Percentiles rank a stretch among this genome's conserved stretches.
Evolutionary conservation across 345 rosid species (phyloP).

Genomic region (Brassica carinata): DNA sequence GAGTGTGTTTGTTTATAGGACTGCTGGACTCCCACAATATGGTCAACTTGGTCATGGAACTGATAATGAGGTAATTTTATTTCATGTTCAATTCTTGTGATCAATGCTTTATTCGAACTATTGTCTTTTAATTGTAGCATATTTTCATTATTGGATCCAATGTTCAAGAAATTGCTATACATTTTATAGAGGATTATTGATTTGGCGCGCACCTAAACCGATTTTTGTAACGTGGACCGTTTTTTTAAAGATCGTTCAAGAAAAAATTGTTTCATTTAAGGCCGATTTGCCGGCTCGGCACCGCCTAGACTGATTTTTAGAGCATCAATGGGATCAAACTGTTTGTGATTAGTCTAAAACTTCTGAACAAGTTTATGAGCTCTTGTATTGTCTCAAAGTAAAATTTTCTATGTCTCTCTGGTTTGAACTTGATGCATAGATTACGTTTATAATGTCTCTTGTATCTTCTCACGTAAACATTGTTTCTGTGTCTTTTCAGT

Average conservation of each 20-base stretch:
- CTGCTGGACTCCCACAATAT: constrained; percentile 98
- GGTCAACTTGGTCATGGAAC: constrained; percentile 99
- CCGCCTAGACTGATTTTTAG: too few relatives aligned
- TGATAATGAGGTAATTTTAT: constrained; percentile 76
- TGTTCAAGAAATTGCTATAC: too few relatives aligned
- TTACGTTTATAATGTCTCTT: background rate
- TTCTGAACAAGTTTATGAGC: too few relatives aligned
- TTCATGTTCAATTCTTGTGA: background rate
- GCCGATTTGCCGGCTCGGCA: too few relatives aligned
- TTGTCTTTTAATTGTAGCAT: too few relatives aligned
- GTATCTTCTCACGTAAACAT: background rate
- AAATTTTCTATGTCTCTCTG: background rate
- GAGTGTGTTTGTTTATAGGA: constrained; percentile 54
- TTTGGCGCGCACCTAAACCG: background rate
- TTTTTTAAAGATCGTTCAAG: too few relatives aligned
- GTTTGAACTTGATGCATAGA: constrained; percentile 5
- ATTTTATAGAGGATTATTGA: background rate
- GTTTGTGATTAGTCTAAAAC: background rate
- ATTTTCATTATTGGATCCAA: too few relatives aligned
- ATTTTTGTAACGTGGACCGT: too few relatives aligned
- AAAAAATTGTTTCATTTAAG: too few relatives aligned
- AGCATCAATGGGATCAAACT: background rate
- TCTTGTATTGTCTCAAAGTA: too few relatives aligned
- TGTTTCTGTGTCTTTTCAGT: constrained; percentile 46
- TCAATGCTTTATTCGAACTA: too few relatives aligned